Base-by-base conservation (phyloP, 306 rosid species). In the Cicer bijugum region DNA sequence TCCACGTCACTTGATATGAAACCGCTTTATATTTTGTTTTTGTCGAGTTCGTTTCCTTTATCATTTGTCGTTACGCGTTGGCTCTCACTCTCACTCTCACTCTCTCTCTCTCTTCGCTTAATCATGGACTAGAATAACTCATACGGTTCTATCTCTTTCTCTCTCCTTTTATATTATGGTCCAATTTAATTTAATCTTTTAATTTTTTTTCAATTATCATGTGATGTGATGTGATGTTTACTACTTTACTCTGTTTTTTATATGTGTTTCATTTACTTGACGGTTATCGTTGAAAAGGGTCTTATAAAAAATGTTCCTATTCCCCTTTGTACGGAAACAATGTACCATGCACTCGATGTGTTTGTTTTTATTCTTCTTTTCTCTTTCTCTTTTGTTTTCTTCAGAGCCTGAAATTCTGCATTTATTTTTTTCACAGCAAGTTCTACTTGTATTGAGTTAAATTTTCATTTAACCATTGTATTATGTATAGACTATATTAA, bases 191-290 rank as follows among this genome's bases (percentile, higher is more conserved):
- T 20, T 20, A 56, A 19, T 56, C 28, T 23, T 23, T 20, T 20
- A 4, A 56, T 6, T 56, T 1, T 20, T 28, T 28, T 20, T 10
- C 2, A 28, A 6, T 59, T 59, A 33, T 7, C 69, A 17, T 28
- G 8, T 37, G 56, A 60, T 61, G 8, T 37, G 56, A 60, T 61
- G 64, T 69, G 47, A 15, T 9, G 28, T 28, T 47, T 70, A 28
- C 40, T 58, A 8, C 59, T 73, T 39, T 40, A 14, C 8, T 7
- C 4, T 40, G 9, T 20, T 37, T 16, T 11, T 11, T 42, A 3
- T 62, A 62, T 56, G 11, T 71, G 7, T 69, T 63, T 63, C 67
- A 53, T 62, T 81, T 6, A 39, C 42, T 1, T 19, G 48, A 78
- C 67, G 16, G 14, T 71, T 28, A 45, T 35, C 44, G 9, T 19